A percentile compares a stretch with the other conserved stretches of the same genome.
Evolutionary conservation across 192 early-diverging fungal genomes (phyloP).

Genomic region (Umbelopsis isabellina): DNA sequence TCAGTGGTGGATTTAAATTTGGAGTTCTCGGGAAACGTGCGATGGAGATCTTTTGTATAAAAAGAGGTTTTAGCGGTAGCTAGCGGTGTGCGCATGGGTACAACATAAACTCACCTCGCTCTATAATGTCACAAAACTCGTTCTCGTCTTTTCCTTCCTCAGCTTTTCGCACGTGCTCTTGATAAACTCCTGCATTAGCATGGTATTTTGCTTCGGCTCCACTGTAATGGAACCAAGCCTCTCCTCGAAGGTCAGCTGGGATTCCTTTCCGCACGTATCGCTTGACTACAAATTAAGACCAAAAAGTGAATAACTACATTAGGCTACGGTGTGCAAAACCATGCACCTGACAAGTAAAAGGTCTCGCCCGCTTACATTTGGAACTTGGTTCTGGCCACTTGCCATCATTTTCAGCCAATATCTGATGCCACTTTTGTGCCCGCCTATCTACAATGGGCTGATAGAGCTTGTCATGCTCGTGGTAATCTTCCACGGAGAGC

Average conservation of each 20-base stretch:
- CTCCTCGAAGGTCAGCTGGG: slow-evolving; percentile 66
- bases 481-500: slow-evolving; percentile 53
- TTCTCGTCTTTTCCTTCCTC: slow-evolving; percentile 51
- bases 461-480: slow-evolving; percentile 55
- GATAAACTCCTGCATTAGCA: slow-evolving; percentile 60
- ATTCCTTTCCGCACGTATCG: slow-evolving; percentile 80
- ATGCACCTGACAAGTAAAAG: neutral
- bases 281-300: slow-evolving; percentile 56
- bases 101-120: slow-evolving; percentile 51
- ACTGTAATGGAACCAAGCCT: slow-evolving; percentile 73
- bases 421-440: slow-evolving; percentile 54
- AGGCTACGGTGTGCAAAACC: neutral
- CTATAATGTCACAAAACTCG: slow-evolving; percentile 71
- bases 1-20: slow-evolving; percentile 63
- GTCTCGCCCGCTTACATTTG: slow-evolving; percentile 44
- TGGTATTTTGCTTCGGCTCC: slow-evolving; percentile 64
- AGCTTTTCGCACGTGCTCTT: slow-evolving; percentile 48
- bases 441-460: slow-evolving; percentile 53
- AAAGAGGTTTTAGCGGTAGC: too few relatives aligned
- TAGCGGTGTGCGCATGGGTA: neutral
- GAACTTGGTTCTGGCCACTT: slow-evolving; percentile 49
- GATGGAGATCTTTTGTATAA: too few relatives aligned
- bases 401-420: slow-evolving; percentile 55
- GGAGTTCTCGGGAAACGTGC: slow-evolving; percentile 83
- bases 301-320: neutral